Base-by-base conservation (phyloP, 2,329 filamentous ascomycete species). In the Verticillium albo-atrum region DNA sequence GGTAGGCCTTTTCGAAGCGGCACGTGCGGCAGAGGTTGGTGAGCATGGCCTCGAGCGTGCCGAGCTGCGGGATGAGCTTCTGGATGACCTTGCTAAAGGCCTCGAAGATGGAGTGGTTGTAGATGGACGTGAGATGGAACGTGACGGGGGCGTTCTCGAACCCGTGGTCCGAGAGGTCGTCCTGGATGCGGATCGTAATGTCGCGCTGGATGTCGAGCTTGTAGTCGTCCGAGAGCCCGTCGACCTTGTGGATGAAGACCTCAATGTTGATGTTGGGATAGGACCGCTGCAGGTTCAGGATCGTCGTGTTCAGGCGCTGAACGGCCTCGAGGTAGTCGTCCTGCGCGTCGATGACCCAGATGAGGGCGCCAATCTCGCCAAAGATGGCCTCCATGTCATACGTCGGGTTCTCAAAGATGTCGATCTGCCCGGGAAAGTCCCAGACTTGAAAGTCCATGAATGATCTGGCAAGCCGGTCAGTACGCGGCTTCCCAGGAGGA, bases 381-480 rank as follows among this genome's bases (percentile, higher is more conserved):
- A 99, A 99, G 68, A 98, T 97, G 59, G 89, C 89, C 67, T 96
- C 92, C 63, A 95, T 89, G 72, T 98, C 93, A 69, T 96, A 96
- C 54, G 87, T 89, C 4, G 91, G 88, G 69, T 95, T 92, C 61
- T 96, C 88, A 68, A 96, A 96, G 59, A 86, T 80, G 76, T 97
- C 91, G 64, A 98, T 86, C 75, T 98, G 93, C 26, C 94, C 93
- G 2, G 95, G 95, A 60, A 99, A 93, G 72, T 99, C 95, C 91
- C 93, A 97, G 54, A 97, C 91, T 76, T 98, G 94, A 67, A 98
- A 97, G 72, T 98, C 94, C 92, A 98, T 97, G 72, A 99, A 98
- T 3, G 95, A 98, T 67, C 92, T 97, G 60, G 20, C 51, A 3
- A 54, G 14, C 4, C 30, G 30, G 26, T 57, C 58, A 58, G 27